Evolutionary conservation across 768 basidiomycete species (phyloP).

Genomic region (Boletus fagicola): DNA sequence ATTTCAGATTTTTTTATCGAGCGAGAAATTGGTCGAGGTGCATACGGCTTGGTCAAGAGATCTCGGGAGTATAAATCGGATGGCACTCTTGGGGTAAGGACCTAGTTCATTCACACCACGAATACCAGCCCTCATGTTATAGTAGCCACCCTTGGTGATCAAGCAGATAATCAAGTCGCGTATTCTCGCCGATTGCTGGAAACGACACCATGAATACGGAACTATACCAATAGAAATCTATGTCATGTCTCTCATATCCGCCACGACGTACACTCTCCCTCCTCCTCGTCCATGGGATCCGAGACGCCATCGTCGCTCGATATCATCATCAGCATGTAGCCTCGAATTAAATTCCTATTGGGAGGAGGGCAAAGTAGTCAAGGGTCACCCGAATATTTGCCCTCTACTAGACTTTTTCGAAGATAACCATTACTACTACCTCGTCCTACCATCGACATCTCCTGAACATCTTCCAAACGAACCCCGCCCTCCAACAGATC

Average conservation of each 20-base stretch:
- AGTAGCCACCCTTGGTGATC: conserved; percentile 84
- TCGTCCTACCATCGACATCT: conserved; percentile 78
- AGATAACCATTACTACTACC: conserved; percentile 93
- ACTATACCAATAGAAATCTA: conserved; percentile 98
- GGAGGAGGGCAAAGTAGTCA: conserved; percentile 67
- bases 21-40: conserved; percentile 87
- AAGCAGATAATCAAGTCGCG: conserved; percentile 99
- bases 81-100: conserved; percentile 80
- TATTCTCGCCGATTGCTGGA: conserved; percentile 99
- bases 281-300: conserved; percentile 84
- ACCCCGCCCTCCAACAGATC: conserved; percentile 66
- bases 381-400: conserved; percentile 95
- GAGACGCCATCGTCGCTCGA: conserved; percentile 38
- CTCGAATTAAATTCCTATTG: conserved; percentile 41
- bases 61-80: conserved; percentile 74
- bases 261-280: conserved; percentile 76
- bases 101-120: conserved; percentile 6
- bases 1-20: conserved; percentile 87
- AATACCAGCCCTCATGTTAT: conserved; percentile 8
- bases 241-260: conserved; percentile 88
- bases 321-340: conserved; percentile 17
- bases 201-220: conserved; percentile 90
- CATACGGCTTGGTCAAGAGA: conserved; percentile 92
- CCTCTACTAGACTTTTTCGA: conserved; percentile 96
- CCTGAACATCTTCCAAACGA: conserved; percentile 55